A percentile compares a stretch with the other conserved stretches of the same genome.
Evolutionary conservation across 148 eudicot species (phyloP).

Genomic region (Rhododendron simsii): DNA sequence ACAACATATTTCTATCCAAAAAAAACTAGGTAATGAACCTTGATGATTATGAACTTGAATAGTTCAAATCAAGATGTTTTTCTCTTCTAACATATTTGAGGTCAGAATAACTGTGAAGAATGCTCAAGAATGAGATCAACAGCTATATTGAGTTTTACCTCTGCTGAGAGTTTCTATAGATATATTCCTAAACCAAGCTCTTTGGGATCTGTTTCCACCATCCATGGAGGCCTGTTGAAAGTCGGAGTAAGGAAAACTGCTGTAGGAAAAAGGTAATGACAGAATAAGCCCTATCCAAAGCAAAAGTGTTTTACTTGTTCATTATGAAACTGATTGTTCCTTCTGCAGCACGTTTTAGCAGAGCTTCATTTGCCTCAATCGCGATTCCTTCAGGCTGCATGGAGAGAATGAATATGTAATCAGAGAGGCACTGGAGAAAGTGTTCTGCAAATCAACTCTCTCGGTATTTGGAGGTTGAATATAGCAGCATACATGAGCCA

Average conservation of each 20-base stretch:
- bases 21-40: neutral
- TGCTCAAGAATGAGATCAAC: neutral
- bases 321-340: slow-evolving; percentile 78
- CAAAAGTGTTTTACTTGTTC: slow-evolving; percentile 56
- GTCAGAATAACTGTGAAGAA: neutral
- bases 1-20: neutral
- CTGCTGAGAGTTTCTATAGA: slow-evolving; percentile 16
- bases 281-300: neutral
- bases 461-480: neutral
- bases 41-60: neutral
- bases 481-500: neutral
- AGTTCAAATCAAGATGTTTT: neutral
- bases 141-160: no score
- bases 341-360: slow-evolving; percentile 67
- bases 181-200: slow-evolving; percentile 86
- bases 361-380: slow-evolving; percentile 71
- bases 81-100: neutral
- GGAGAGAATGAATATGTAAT: neutral
- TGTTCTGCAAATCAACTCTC: neutral
- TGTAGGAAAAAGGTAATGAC: neutral
- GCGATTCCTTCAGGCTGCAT: slow-evolving; percentile 83
- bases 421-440: neutral
- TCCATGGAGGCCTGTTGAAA: slow-evolving; percentile 87
- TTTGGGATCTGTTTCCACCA: slow-evolving; percentile 92
- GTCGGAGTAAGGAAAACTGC: slow-evolving; percentile 9